Evolutionary conservation across 768 basidiomycete species (phyloP).

Genomic region (Termitomyces sp.): DNA sequence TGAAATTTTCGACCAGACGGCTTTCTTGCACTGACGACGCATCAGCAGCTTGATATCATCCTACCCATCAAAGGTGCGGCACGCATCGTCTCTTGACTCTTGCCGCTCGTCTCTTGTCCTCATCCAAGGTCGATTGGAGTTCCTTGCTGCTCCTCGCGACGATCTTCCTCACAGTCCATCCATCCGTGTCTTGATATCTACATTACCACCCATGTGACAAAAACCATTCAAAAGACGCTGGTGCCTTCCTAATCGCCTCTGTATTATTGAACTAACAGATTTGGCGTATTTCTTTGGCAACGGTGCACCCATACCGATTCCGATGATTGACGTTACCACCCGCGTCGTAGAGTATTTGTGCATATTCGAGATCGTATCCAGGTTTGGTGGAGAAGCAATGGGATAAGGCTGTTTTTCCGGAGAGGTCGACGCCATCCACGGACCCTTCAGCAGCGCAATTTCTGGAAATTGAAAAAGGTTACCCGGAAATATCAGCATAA

Average conservation of each 20-base stretch:
- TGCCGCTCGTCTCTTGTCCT: conserved; percentile 28
- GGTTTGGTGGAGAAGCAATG: conserved; percentile 42
- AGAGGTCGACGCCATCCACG: conserved; percentile 35
- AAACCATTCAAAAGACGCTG: conserved; percentile 33
- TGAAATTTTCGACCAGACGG: conserved; percentile 30
- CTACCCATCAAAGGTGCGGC: conserved; percentile 34
- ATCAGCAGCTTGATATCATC: conserved; percentile 23
- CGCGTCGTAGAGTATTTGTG: conserved; percentile 38
- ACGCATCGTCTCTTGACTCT: conserved; percentile 19
- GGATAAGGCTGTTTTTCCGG: conserved; percentile 37
- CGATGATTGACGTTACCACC: conserved; percentile 38
- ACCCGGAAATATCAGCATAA: conserved; percentile 24
- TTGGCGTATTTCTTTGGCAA: conserved; percentile 35
- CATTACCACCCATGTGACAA: conserved; percentile 40
- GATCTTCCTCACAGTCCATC: conserved; percentile 25
- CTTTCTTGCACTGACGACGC: conserved; percentile 34
- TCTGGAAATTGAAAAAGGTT: conserved; percentile 22
- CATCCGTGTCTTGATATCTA: conserved; percentile 38
- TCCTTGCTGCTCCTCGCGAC: conserved; percentile 14
- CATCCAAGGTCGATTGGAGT: conserved; percentile 22
- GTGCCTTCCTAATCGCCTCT: conserved; percentile 21
- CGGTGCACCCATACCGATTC: conserved; percentile 37
- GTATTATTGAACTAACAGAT: conserved; percentile 23
- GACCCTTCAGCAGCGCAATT: conserved; percentile 32
- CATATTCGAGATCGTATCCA: conserved; percentile 36